Conservation (phyloP, 208 protist species). For the Wallacemonas sp. region DNA sequence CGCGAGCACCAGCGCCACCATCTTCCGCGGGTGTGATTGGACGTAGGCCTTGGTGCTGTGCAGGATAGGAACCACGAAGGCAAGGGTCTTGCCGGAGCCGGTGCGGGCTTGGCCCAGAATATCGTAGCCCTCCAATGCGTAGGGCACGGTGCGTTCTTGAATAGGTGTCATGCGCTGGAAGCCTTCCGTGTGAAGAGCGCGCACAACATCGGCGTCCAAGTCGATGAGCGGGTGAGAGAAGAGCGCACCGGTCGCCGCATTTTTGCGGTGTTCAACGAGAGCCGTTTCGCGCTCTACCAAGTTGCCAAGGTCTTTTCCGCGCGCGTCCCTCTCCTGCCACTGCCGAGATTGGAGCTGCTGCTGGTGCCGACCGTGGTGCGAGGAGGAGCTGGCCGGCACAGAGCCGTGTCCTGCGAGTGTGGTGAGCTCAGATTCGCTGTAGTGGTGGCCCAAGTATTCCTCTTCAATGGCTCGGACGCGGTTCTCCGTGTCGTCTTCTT, state of each 20-base stretch:
- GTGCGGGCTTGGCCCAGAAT: constrained; percentile 92
- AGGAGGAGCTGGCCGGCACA: constrained; percentile 9
- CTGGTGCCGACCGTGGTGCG: neutral
- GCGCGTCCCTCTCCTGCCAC: neutral
- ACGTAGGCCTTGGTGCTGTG: constrained; percentile 70
- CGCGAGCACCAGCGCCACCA: constrained; percentile 79
- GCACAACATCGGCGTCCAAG: constrained; percentile 51
- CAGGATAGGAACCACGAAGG: constrained; percentile 95
- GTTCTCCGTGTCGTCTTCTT: constrained; percentile 18
- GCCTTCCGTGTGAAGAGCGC: constrained; percentile 59
- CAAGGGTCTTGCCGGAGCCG: constrained; percentile 94
- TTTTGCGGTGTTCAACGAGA: constrained; percentile 21
- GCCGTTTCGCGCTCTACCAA: constrained; percentile 18
- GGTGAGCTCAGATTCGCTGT: constrained; percentile 14
- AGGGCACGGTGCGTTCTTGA: constrained; percentile 93
- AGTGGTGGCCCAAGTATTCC: constrained; percentile 43
- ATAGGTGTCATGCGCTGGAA: constrained; percentile 92
- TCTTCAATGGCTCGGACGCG: constrained; percentile 31
- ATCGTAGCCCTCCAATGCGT: constrained; percentile 89
- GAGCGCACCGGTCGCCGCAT: constrained; percentile 41
- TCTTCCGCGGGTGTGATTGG: constrained; percentile 45
- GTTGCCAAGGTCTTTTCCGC: neutral
- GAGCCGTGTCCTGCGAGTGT: constrained; percentile 7
- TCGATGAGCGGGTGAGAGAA: constrained; percentile 80
- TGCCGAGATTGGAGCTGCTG: neutral